Conservation (phyloP, 2,329 filamentous ascomycete genomes). For the Aspergillus viridinutans region DNA sequence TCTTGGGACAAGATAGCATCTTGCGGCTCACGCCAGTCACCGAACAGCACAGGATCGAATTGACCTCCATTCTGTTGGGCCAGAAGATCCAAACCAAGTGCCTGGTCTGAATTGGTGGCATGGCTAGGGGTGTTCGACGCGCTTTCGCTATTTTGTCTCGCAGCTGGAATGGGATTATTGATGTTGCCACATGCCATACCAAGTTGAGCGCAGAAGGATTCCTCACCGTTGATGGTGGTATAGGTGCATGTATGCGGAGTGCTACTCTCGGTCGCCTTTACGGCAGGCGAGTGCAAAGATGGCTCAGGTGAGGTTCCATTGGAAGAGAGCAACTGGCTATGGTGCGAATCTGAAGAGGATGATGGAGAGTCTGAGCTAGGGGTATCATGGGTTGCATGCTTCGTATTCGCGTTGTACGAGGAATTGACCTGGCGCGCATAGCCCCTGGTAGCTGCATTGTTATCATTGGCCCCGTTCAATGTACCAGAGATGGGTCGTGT, state of each 20-base stretch:
- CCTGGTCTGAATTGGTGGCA: constrained; percentile 7
- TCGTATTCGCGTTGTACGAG: constrained; percentile 18
- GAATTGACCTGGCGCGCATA: constrained; percentile 9
- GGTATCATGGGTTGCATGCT: constrained; percentile 23
- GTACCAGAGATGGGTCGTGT: constrained; percentile 1
- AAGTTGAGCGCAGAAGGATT: constrained; percentile 43
- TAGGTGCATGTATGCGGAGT: constrained; percentile 28
- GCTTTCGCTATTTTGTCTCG: constrained; percentile 29
- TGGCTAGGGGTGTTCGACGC: constrained; percentile 26
- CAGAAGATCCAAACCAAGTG: constrained; percentile 59
- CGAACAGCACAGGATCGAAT: constrained; percentile 89
- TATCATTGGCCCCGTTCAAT: constrained; percentile 10
- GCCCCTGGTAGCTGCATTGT: constrained; percentile 9
- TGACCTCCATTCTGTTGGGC: constrained; percentile 75
- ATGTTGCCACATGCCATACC: constrained; percentile 45
- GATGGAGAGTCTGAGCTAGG: constrained; percentile 46
- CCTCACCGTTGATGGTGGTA: constrained; percentile 38
- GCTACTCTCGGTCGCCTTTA: constrained; percentile 32
- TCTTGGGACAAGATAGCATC: constrained; percentile 69
- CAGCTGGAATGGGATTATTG: constrained; percentile 41
- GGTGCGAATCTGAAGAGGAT: constrained; percentile 47
- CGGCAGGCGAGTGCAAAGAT: constrained; percentile 38
- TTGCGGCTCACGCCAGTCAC: constrained; percentile 86
- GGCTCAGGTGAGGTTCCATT: constrained; percentile 49
- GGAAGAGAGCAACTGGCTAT: constrained; percentile 42